Evolutionary conservation across 1,139 yeast genomes (phyloP), one percentile per base, ranked within the genome.

Genomic region (Candida pseudoviswanathii): DNA sequence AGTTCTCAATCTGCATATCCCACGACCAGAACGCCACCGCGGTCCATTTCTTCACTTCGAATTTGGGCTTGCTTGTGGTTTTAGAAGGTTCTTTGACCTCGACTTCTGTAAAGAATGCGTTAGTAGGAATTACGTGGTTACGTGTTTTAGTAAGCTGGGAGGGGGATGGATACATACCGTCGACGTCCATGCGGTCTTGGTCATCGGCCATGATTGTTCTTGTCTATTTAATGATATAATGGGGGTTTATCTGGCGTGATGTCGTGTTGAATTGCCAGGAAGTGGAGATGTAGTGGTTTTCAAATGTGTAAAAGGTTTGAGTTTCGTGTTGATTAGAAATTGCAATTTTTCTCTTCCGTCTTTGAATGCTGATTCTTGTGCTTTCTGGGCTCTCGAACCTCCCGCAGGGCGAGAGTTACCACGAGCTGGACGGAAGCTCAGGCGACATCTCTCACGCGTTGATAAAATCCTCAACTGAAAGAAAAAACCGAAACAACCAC

Each of bases 1-100:
- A 95, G 50, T 90, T 91, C 59, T 95, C 99, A 52, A 94, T 96
- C 46, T 86, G 95, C 80, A 63, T 77, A 78, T 84, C 98, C 99
- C 99, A 95, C 1, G 97, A 91, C 99, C 99, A 95, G 64, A 94
- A 91, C 16, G 99, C 98, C 47, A 95, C 99, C 0, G 99, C 98
- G 11, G 97, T 91, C 99, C 99, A 94, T 75, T 77, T 77, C 60
- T 75, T 77, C 26, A 77, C 80, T 55, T 77, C 81, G 51, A 77
- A 77, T 50, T 73, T 66, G 46, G 73, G 74, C 51, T 74, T 74
- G 34, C 49, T 22, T 34, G 47, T 41, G 39, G 52, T 44, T 25
- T 49, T 30, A 27, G 42, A 41, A 11, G 52, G 30, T 40, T 51
- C 51, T 38, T 45, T 46, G 11, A 38, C 39, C 36, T 47, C 54